These are phyloP conservation scores for Cardamine occulta DNA, from an alignment of 345 rosid genomes.

Conservation along the genomic window DNA sequence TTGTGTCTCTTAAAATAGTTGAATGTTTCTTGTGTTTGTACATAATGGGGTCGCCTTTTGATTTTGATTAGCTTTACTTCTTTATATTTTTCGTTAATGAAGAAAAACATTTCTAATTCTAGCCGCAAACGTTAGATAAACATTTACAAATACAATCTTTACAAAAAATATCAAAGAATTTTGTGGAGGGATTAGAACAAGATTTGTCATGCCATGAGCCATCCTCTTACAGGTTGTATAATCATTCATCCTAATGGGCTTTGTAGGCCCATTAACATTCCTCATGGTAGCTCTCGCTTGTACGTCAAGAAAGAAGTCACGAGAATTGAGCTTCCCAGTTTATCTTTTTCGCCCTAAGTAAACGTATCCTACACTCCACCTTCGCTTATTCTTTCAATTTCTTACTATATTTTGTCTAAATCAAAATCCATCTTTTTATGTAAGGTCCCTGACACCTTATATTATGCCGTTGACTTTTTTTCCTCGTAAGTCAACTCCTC, in stretches of 20 bases:
- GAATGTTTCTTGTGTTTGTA: slow-evolving; percentile 13
- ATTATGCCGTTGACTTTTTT: background rate
- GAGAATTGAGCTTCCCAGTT: slow-evolving; percentile 9
- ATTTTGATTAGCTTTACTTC: background rate
- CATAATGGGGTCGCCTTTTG: slow-evolving; percentile 12
- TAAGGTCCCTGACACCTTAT: background rate
- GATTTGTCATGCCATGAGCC: background rate
- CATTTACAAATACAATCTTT: background rate
- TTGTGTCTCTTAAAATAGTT: slow-evolving; percentile 2
- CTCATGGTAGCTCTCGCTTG: slow-evolving; percentile 10
- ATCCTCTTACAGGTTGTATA: background rate
- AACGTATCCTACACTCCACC: slow-evolving; percentile 11
- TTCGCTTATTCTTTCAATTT: background rate
- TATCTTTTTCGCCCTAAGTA: background rate
- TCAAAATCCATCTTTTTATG: background rate
- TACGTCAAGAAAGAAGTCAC: slow-evolving; percentile 25
- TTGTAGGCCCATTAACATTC: background rate
- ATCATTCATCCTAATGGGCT: slow-evolving; percentile 6
- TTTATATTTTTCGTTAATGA: background rate
- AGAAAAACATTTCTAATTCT: background rate
- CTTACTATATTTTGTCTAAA: background rate
- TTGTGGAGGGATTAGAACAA: background rate
- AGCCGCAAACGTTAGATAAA: background rate
- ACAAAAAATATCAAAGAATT: background rate
- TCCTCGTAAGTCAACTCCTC: slow-evolving; percentile 14